Evolutionary conservation across 257 asterid genomes (phyloP).

Genomic region (Solanum dulcamara): DNA sequence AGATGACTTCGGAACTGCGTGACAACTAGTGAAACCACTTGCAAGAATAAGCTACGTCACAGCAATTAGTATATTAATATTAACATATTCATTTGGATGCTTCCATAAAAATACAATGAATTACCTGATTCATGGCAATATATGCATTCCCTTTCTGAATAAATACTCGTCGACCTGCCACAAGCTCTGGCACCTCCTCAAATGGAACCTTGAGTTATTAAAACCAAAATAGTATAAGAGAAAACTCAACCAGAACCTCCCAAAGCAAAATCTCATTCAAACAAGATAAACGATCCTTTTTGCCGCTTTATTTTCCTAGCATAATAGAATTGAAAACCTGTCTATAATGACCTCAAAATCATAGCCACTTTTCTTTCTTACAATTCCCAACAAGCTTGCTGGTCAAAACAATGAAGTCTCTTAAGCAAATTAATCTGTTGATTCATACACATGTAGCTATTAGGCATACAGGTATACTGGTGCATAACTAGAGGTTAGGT

Average conservation of each 20-base stretch:
- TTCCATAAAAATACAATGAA: constrained; percentile 2
- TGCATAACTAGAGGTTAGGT: not conserved
- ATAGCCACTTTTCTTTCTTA: not conserved
- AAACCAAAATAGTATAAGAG: not conserved
- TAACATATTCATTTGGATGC: not conserved
- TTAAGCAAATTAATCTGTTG: not conserved
- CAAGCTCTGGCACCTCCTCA: constrained; percentile 95
- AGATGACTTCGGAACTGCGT: constrained; percentile 78
- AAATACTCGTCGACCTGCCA: constrained; percentile 69
- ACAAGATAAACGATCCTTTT: not conserved
- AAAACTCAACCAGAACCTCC: not conserved
- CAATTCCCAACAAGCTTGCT: not conserved
- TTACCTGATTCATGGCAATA: constrained; percentile 85
- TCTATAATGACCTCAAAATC: no score
- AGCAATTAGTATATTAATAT: not conserved
- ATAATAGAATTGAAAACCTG: not conserved
- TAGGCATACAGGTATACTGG: not conserved
- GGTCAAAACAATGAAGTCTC: not conserved
- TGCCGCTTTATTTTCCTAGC: not conserved
- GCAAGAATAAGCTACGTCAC: constrained; percentile 9
- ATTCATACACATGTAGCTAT: not conserved
- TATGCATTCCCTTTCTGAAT: constrained; percentile 79
- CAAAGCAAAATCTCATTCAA: not conserved
- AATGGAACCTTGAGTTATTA: constrained; percentile 68
- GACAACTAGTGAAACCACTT: constrained; percentile 79